Percentiles rank a stretch among this genome's conserved stretches.
These are phyloP conservation scores for Beauveria caledonica DNA, from an alignment of 2,329 filamentous ascomycete genomes.

Conservation along the genomic window DNA sequence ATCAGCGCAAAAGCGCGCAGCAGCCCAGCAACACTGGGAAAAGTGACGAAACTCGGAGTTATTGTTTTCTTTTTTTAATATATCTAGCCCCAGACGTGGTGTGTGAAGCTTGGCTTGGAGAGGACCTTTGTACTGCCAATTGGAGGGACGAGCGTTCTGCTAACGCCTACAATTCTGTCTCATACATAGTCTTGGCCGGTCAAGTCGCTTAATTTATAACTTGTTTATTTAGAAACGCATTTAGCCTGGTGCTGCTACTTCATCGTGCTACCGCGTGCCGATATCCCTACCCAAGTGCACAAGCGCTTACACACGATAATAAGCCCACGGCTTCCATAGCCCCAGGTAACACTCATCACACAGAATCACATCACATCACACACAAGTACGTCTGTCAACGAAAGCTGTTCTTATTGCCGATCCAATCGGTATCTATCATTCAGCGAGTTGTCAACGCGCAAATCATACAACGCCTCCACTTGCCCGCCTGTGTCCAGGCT, in stretches of 20 bases:
- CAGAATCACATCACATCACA: background rate
- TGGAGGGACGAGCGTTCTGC: background rate
- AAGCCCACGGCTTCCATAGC: too few relatives aligned
- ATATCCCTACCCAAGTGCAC: too few relatives aligned
- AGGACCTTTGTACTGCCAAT: background rate
- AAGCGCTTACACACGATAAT: too few relatives aligned
- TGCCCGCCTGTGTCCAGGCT: constrained; percentile 6
- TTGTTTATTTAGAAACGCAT: too few relatives aligned
- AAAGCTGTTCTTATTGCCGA: constrained; percentile 7
- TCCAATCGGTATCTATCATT: constrained; percentile 11
- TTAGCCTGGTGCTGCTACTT: background rate
- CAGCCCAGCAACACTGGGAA: too few relatives aligned
- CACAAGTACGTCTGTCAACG: background rate
- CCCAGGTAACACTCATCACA: too few relatives aligned
- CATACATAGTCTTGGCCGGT: background rate
- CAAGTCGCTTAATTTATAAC: background rate
- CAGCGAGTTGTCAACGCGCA: constrained; percentile 6
- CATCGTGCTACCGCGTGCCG: too few relatives aligned
- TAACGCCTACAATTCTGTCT: background rate
- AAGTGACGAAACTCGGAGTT: too few relatives aligned
- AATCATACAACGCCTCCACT: constrained; percentile 8
- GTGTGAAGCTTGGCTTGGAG: background rate
- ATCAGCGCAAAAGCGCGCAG: too few relatives aligned
- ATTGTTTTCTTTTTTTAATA: background rate
- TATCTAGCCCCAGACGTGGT: background rate